Base-by-base conservation (phyloP, 129 eudicot species). In the Apium graveolens region DNA sequence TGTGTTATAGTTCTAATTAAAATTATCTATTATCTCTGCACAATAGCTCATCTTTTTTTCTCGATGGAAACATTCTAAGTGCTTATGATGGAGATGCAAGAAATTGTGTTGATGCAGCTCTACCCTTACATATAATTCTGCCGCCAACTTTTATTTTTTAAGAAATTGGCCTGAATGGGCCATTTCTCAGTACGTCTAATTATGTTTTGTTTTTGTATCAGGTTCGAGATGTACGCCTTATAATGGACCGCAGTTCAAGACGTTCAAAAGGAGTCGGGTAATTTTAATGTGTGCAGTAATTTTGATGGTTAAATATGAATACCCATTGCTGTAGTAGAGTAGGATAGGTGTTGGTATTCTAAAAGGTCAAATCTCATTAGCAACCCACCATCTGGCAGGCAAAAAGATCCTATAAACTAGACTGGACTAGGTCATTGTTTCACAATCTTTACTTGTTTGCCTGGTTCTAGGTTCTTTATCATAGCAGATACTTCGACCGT, bases 231-330 rank as follows among this genome's bases (percentile, higher is more conserved):
- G 97, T 91, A 45, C 93, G 88, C 57, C 91, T 91, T 45, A 93
- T 93, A 49, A 89, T 90, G 97, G 98, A 93, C 78, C 92, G 98
- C 55, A 93, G 87, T 42, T 84, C 98, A 44, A 90, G 97, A 74
- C 97, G 98, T 53, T 91, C 98, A 29, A 93, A 87, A 83, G 98
- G 98, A 48, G 91, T 91, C 79, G 98, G 98, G 97, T 93, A 89
- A 84, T 76, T 44, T 82, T 60, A 76, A 37, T 43, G 14, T 29
- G 34, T 24, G 20, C 49, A 70, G 11, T 82, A 29, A 46, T 43
- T 11, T 48, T 70, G 62, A 49, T 76, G 55, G 43, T 69, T 74
- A n/a, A 70, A 43, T 16, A 13, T 81, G 26, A 31, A 75, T 65
- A 24, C 53, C 38, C 32, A 7, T 14, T 31, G 39, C 39, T 31